Evolutionary conservation across 1,284 basidiomycete genomes (phyloP), one percentile per base, ranked within the genome.

Genomic region (Butyriboletus appendiculatus): DNA sequence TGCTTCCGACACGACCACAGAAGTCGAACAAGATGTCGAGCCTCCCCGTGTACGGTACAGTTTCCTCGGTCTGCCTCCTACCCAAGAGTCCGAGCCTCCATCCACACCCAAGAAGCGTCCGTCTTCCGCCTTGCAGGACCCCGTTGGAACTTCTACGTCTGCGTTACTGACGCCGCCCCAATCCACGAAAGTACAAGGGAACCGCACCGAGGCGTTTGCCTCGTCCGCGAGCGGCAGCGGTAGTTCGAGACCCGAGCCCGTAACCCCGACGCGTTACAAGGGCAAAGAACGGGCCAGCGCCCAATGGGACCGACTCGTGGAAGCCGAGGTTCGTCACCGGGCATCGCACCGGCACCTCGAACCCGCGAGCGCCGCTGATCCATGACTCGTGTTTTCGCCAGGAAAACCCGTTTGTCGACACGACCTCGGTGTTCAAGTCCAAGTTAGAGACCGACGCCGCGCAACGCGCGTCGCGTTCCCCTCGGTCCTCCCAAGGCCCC

Each of bases 211-310:
- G 10, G 6, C 30, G 24, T 34, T 20, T n/a, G 9, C 4, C 33
- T 12, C 26, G 8, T 18, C 9, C 6, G 26, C 4, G 3, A 30
- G 41, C 18, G 34, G 18, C 34, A 53, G 38, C 32, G 26, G 39
- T 8, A 33, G 24, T n/a, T 35, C 47, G 2, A 44, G 39, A 26
- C 56, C 52, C 5, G 55, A 58, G 14, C 57, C 56, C 8, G 44
- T 49, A 35, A 66, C 59, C 18, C 65, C 62, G 2, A 66, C 67
- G 10, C 55, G 57, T 32, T 30, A 16, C 45, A 69, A 66, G 46
- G 67, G 68, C 6, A 67, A 67, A 39, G 54, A 50, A 49, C 57
- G 64, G 0, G 49, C 54, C 11, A 22, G 28, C 16, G 10, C n/a
- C 12, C 18, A 28, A 11, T 47, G 45, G 51, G 56, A 56, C 6